Evolutionary conservation across 2,329 filamentous ascomycete species (phyloP), one percentile per base, ranked within the genome.

Genomic region (Cyphellophora attinorum): DNA sequence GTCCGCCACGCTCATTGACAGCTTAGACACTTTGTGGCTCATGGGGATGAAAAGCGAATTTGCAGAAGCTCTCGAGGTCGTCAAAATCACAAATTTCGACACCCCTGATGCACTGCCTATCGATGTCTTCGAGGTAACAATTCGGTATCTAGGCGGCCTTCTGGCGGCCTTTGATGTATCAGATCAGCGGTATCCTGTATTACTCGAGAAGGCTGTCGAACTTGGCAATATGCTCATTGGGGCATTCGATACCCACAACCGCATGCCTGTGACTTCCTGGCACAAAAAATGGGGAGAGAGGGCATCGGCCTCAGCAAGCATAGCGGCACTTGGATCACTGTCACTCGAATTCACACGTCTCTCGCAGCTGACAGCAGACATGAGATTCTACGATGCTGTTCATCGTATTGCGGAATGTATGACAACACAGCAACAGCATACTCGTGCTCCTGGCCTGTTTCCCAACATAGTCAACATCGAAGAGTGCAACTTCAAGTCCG

Each of bases 111-210:
- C 37, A 12, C 31, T 38, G 13, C 58, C 65, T 6, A 76, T 93
- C 32, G 88, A 81, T 23, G 59, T 94, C 5, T 94, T 94, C 50
- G 86, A 94, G 59, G 93, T 84, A 0, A 94, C 84, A 1, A 93
- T 94, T 51, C 78, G 86, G 21, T 93, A 93, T 50, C 62, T 94
- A 1, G 86, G 75, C 6, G 86, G 85, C 11, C 67, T 94, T 49
- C 53, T 94, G 6, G 82, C 85, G 2, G 83, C 79, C 3, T 69
- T 68, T 46, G 67, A 69, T 40, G 67, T 94, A 13, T 57, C 50
- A 19, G 51, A 39, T 1, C 48, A 42, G 5, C 43, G 42, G 10
- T 62, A 69, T 42, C 51, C 56, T 4, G 51, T 60, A 5, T 56
- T 75, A 16, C 60, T 73, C n/a, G 50, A 53, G 34, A 75, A 74